Evolutionary conservation across 1,139 yeast species (phyloP), one percentile per base, ranked within the genome.

Genomic region (Scheffersomyces stambukii): DNA sequence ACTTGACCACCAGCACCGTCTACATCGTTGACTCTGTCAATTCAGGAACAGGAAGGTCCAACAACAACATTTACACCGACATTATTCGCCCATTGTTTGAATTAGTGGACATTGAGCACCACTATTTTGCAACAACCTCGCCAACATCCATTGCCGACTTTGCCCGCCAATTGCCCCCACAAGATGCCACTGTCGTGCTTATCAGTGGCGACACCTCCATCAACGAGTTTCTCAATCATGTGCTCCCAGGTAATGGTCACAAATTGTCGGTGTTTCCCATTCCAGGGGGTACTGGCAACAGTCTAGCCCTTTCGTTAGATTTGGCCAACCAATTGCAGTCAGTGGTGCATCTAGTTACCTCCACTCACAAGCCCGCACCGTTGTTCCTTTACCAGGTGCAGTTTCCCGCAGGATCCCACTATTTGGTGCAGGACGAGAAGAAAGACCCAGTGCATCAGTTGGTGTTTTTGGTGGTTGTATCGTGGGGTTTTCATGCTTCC

Each of bases 201-300:
- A 55, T 88, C 13, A 82, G 94, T 27, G 96, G 96, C 1, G 96
- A 88, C 46, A 88, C 96, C 1, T 79, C 94, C 1, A 62, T 86
- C 8, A 76, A 72, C 29, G 97, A 88, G 51, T 76, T 88, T 35
- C 47, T 85, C 33, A 86, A 88, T 48, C 63, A 64, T 2, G 47
- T 81, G 10, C 28, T 32, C 1, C 23, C 30, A 1, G 28, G 17
- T 8, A 1, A 40, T 49, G 2, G 19, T 13, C 30, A 27, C 3
- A 37, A 41, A 5, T 28, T 68, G 24, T 46, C 51, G 9, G 29
- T 83, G 2, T 57, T 65, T 8, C 70, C 77, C 3, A 57, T 88
- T 13, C 95, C 96, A 0, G 66, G 78, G 31, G 97, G 97, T 1
- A 81, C 95, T 0, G 96, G 95, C 0, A 88, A 88, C 48, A 88